A percentile compares a stretch with the other conserved stretches of the same genome.
Evolutionary conservation across 164 flowering plant genomes (phyloP).

Genomic region (Sedum album): DNA sequence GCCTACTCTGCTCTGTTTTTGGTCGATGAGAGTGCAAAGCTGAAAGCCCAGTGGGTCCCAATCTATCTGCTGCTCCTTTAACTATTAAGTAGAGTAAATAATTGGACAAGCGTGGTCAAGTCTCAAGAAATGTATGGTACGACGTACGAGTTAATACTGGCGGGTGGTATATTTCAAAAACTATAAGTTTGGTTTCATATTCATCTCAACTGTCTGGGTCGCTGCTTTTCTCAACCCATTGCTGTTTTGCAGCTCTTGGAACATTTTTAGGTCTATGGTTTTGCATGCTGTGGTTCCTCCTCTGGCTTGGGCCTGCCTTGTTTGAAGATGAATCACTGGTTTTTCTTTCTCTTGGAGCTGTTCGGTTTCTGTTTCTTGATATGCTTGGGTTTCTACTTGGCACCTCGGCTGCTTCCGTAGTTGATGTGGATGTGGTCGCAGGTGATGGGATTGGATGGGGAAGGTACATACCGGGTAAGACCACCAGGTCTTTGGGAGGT

Average conservation of each 20-base stretch:
- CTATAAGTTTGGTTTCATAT: background rate
- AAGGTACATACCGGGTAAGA: constrained; percentile 66
- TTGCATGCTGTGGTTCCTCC: constrained; percentile 22
- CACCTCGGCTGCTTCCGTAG: constrained; percentile 15
- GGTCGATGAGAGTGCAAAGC: no score
- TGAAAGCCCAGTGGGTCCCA: no score
- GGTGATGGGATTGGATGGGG: constrained; percentile 24
- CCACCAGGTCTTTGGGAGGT: constrained; percentile 35
- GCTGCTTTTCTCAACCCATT: constrained; percentile 41
- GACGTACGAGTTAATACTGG: no score
- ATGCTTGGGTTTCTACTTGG: constrained; percentile 14
- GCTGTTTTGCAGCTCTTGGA: constrained; percentile 26
- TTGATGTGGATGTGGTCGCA: background rate
- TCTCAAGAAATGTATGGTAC: no score
- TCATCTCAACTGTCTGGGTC: constrained; percentile 6
- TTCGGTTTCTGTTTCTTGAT: background rate
- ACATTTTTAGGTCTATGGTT: constrained; percentile 23
- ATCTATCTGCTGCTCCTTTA: no score
- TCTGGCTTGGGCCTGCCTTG: constrained; percentile 19
- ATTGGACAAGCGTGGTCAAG: no score
- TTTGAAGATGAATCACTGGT: constrained; percentile 19
- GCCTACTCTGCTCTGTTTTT: no score
- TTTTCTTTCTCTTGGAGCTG: constrained; percentile 14
- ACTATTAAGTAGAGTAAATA: no score
- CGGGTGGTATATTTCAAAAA: background rate